Evolutionary conservation across 2,329 filamentous ascomycete species (phyloP).

Genomic region (Paecilomyces niveus): DNA sequence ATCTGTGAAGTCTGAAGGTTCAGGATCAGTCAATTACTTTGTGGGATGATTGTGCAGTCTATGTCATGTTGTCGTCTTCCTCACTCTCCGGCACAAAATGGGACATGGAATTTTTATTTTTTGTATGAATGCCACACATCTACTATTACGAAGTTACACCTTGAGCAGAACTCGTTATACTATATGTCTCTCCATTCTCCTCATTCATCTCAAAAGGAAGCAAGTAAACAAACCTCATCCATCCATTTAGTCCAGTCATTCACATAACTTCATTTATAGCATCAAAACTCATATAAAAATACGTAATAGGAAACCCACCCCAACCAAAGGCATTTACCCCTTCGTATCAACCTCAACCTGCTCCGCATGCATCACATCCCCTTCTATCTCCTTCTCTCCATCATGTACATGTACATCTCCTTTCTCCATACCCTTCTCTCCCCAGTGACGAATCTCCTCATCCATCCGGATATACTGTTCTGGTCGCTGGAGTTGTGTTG

Average conservation of each 20-base stretch:
- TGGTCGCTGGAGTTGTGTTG: constrained; percentile 12
- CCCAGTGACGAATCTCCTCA: constrained; percentile 9
- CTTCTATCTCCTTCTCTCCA: neutral
- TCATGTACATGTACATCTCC: neutral
- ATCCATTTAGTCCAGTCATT: neutral
- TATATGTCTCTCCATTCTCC: neutral
- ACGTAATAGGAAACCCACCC: neutral
- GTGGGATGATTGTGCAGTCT: neutral
- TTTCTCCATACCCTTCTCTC: neutral
- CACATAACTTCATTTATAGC: neutral
- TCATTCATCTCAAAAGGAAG: neutral
- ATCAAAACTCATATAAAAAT: neutral
- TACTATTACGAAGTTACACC: neutral
- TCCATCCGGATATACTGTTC: constrained; percentile 13
- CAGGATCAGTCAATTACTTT: constrained; percentile 5
- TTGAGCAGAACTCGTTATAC: neutral
- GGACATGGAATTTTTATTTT: neutral
- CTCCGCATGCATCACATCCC: neutral
- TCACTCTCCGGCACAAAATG: too few relatives aligned
- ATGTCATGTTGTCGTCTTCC: neutral
- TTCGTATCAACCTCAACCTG: neutral
- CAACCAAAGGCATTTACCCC: neutral
- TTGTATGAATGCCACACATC: neutral
- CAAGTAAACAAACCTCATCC: too few relatives aligned
- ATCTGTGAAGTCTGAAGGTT: constrained; percentile 4